A percentile compares a stretch with the other conserved stretches of the same genome.
Conservation (phyloP, 306 rosid genomes). For the Potentilla sterilis region DNA sequence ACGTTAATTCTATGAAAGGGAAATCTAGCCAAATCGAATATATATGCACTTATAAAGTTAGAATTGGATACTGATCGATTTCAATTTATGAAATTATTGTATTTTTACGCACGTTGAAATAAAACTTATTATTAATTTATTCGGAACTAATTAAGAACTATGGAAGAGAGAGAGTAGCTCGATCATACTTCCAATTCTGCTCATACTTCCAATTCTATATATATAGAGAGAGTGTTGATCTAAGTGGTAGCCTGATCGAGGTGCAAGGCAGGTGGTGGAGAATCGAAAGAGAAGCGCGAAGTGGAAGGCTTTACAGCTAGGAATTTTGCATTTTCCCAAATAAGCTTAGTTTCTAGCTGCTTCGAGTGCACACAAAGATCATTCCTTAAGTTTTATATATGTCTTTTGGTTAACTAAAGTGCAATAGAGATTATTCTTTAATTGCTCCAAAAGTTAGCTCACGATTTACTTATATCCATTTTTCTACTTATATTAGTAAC, state of each 20-base stretch:
- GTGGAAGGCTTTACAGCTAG: slow-evolving; percentile 14
- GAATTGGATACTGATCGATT: too few species aligned
- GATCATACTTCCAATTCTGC: too few species aligned
- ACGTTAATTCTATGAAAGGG: too few species aligned
- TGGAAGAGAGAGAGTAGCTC: too few species aligned
- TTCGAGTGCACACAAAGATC: slow-evolving; percentile 23
- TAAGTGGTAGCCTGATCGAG: slow-evolving; percentile 1
- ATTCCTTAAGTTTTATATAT: slow-evolving; percentile 4
- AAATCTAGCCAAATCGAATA: too few species aligned
- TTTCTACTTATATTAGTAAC: too few species aligned
- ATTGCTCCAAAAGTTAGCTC: slow-evolving; percentile 33
- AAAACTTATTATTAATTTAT: too few species aligned
- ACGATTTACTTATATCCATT: neutral
- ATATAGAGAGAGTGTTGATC: neutral
- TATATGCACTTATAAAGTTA: too few species aligned
- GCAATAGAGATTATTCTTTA: slow-evolving; percentile 20
- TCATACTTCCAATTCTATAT: too few species aligned
- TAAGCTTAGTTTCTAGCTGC: neutral
- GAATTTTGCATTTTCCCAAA: neutral
- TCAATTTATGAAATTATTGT: too few species aligned
- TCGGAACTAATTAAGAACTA: too few species aligned
- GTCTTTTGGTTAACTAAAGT: neutral
- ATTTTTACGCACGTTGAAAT: too few species aligned
- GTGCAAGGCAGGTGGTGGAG: neutral
- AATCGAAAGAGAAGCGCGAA: neutral